phyloP scores from a whole-genome alignment of 108 stramenopile species.

The Hondaea fermentalgiana region DNA sequence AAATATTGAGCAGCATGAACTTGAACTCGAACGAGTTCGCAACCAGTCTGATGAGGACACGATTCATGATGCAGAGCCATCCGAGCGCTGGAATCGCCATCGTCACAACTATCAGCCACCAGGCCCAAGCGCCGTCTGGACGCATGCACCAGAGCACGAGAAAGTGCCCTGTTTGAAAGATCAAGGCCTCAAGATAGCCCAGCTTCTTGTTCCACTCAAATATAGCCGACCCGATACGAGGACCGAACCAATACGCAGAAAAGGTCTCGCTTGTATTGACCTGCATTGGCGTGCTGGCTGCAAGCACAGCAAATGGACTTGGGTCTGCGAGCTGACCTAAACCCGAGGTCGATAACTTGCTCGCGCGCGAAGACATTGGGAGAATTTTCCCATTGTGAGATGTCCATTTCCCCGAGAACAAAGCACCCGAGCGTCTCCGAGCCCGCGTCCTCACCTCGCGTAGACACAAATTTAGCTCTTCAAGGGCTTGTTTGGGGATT shows the following conservation, averaged over 20 bases:
- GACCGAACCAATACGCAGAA: no score
- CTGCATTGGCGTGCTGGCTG: no score
- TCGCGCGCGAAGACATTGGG: background rate
- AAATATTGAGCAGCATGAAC: background rate
- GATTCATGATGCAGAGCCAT: background rate
- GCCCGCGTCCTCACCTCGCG: background rate
- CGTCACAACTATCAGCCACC: background rate
- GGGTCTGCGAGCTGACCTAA: no score
- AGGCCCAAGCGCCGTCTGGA: background rate
- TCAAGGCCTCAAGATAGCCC: no score
- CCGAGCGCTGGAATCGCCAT: background rate
- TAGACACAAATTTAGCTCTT: background rate
- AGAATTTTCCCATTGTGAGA: background rate
- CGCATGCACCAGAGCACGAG: background rate
- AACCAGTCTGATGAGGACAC: background rate
- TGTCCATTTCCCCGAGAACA: background rate
- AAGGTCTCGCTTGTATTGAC: no score
- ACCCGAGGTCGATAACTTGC: background rate
- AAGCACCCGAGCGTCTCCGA: background rate
- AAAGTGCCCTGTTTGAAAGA: background rate
- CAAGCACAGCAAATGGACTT: no score
- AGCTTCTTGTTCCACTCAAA: no score
- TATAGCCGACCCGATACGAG: no score
- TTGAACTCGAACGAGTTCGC: background rate
- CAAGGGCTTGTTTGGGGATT: background rate